phyloP scores from a whole-genome alignment of 1,284 basidiomycete species.

The Cystobasidium slooffiae region DNA sequence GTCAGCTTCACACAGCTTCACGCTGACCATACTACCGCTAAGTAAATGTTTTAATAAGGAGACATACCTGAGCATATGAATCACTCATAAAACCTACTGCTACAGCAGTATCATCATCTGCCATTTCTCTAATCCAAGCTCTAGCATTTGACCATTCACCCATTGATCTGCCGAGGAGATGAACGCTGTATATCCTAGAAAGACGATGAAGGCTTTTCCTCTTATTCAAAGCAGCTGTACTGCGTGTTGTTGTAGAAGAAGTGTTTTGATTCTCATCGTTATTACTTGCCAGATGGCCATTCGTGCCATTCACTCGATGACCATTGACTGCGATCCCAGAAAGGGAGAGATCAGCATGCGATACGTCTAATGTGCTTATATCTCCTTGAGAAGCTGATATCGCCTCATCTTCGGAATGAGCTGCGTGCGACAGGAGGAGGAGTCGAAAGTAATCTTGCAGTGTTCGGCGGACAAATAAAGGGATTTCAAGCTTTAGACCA shows the following conservation, averaged over 20 bases:
- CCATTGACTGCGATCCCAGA: slow-evolving; percentile 35
- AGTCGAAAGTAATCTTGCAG: slow-evolving; percentile 40
- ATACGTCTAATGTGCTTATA: slow-evolving; percentile 6
- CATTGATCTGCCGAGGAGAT: slow-evolving; percentile 27
- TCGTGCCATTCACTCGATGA: not conserved
- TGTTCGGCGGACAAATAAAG: slow-evolving; percentile 26
- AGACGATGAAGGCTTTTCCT: slow-evolving; percentile 22
- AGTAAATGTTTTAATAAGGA: too few species aligned
- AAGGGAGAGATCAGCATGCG: slow-evolving; percentile 37
- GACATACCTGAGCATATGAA: slow-evolving; percentile 26
- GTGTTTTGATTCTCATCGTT: not conserved
- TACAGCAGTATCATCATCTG: slow-evolving; percentile 22
- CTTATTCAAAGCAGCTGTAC: not conserved
- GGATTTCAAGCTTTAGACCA: slow-evolving; percentile 28
- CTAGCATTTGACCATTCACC: slow-evolving; percentile 35
- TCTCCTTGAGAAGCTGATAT: slow-evolving; percentile 14
- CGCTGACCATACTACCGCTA: too few species aligned
- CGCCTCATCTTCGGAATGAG: not conserved
- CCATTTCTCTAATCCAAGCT: slow-evolving; percentile 23
- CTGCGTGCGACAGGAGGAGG: slow-evolving; percentile 24
- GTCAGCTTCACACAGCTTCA: too few species aligned
- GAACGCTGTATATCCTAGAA: slow-evolving; percentile 29
- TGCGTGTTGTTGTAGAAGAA: not conserved
- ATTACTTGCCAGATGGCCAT: not conserved
- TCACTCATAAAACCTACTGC: slow-evolving; percentile 7